Evolutionary conservation across 2,329 filamentous ascomycete species (phyloP).

Genomic region (Alternaria novae-zelandiae): DNA sequence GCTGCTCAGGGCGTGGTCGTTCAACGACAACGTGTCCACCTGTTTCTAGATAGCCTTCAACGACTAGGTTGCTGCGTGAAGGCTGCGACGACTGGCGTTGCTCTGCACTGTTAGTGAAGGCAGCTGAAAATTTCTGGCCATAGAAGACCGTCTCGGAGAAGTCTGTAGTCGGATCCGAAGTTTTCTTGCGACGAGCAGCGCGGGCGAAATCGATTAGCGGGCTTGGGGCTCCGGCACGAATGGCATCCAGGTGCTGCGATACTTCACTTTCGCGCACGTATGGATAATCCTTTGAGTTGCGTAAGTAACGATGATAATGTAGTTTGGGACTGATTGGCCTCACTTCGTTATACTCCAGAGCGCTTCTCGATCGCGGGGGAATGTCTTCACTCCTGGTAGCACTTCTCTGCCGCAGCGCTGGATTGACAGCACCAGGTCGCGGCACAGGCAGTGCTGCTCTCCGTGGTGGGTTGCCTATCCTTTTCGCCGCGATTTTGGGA

Average conservation of each 20-base stretch:
- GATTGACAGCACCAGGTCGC: not conserved
- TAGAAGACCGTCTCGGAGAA: conserved; percentile 19
- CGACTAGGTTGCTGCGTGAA: not conserved
- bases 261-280: conserved; percentile 32
- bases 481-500: conserved; percentile 10
- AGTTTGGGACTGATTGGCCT: conserved; percentile 25
- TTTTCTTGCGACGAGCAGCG: not conserved
- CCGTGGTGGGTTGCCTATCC: conserved; percentile 20
- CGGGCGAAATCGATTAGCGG: conserved; percentile 5
- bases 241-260: conserved; percentile 18
- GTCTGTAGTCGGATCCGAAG: conserved; percentile 3
- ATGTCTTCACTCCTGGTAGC: not conserved
- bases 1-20: not conserved
- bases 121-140: not conserved
- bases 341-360: not conserved
- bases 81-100: not conserved
- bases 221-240: conserved; percentile 20
- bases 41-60: not conserved
- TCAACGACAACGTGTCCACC: not conserved
- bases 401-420: not conserved
- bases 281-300: conserved; percentile 23
- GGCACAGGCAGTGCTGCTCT: conserved; percentile 11
- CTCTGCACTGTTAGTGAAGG: not conserved
- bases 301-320: conserved; percentile 27
- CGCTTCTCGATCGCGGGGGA: not conserved